Percentiles rank a stretch among this genome's conserved stretches.
Conservation (phyloP, 208 protist species). For the Wallacemonas sp. region DNA sequence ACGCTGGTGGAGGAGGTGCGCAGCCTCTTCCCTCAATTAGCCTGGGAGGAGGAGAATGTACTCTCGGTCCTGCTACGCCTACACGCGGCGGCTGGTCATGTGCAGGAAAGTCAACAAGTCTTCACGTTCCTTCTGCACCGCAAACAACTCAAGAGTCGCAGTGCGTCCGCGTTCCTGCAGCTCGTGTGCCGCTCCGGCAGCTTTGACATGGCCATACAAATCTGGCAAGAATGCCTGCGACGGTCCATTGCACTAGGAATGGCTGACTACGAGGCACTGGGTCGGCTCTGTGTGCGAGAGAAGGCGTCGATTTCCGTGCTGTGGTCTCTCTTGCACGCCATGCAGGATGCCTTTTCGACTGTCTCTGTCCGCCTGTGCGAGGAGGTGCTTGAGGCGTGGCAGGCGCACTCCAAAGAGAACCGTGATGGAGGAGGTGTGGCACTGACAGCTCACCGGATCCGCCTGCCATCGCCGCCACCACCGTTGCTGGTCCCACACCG, state of each 20-base stretch:
- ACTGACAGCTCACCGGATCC: conserved; percentile 11
- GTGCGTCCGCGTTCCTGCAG: conserved; percentile 45
- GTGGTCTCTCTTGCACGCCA: conserved; percentile 46
- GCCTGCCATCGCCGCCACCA: neutral
- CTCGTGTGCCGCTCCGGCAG: conserved; percentile 35
- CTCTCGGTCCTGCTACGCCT: conserved; percentile 60
- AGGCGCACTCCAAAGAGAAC: neutral
- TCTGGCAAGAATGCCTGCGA: conserved; percentile 39
- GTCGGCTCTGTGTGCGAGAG: conserved; percentile 37
- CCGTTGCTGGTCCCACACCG: neutral
- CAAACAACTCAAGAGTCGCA: conserved; percentile 45
- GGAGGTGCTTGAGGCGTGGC: conserved; percentile 56
- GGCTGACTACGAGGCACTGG: conserved; percentile 47
- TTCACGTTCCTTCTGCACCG: conserved; percentile 55
- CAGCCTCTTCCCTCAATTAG: conserved; percentile 1
- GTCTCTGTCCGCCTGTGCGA: conserved; percentile 29
- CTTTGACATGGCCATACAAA: conserved; percentile 30
- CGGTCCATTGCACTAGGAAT: conserved; percentile 43
- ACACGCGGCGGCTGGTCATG: conserved; percentile 49
- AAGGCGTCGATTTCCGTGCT: conserved; percentile 44
- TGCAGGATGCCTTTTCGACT: conserved; percentile 42
- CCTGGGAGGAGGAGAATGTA: conserved; percentile 60
- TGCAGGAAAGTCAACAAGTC: conserved; percentile 39
- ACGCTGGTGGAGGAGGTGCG: conserved; percentile 45
- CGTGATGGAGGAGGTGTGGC: too few relatives aligned